Evolutionary conservation across 192 early-diverging fungal species (phyloP).

Genomic region (Geranomyces variabilis): DNA sequence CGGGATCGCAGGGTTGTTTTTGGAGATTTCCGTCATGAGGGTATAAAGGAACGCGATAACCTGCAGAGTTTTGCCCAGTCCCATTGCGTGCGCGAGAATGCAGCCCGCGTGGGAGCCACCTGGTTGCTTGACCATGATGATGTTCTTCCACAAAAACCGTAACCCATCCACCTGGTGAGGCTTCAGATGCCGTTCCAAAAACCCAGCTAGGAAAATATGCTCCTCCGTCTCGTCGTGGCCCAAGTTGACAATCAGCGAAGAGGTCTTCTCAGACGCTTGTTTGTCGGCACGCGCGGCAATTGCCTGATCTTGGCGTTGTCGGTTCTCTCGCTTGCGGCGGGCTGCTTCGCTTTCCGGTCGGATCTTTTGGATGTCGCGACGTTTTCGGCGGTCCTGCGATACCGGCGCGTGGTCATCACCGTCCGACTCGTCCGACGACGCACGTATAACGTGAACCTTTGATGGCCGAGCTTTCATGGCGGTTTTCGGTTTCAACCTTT

Average conservation of each 20-base stretch:
- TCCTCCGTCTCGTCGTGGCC: conserved; percentile 63
- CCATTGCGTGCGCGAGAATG: conserved; percentile 85
- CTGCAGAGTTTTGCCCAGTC: conserved; percentile 82
- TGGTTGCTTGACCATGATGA: conserved; percentile 65
- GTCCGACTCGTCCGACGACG: not conserved
- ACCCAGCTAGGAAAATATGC: conserved; percentile 58
- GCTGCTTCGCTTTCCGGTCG: conserved; percentile 35
- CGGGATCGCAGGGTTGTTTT: conserved; percentile 56
- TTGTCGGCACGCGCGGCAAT: conserved; percentile 8
- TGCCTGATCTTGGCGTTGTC: conserved; percentile 9
- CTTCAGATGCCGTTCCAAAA: conserved; percentile 61
- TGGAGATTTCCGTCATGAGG: conserved; percentile 61
- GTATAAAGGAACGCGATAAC: conserved; percentile 74
- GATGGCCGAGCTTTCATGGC: too few relatives aligned
- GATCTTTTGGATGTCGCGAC: conserved; percentile 44
- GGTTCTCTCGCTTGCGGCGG: conserved; percentile 21
- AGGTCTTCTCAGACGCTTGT: not conserved
- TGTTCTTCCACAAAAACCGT: conserved; percentile 79
- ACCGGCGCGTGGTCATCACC: not conserved
- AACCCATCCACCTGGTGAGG: conserved; percentile 75
- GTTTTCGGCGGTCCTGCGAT: conserved; percentile 4
- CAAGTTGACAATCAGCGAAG: conserved; percentile 59
- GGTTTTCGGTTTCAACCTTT: too few relatives aligned
- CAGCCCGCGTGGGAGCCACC: conserved; percentile 58
- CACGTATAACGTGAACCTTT: too few relatives aligned